phyloP scores from a whole-genome alignment of 1,284 basidiomycete species.

The Rhodotorula sp. region DNA sequence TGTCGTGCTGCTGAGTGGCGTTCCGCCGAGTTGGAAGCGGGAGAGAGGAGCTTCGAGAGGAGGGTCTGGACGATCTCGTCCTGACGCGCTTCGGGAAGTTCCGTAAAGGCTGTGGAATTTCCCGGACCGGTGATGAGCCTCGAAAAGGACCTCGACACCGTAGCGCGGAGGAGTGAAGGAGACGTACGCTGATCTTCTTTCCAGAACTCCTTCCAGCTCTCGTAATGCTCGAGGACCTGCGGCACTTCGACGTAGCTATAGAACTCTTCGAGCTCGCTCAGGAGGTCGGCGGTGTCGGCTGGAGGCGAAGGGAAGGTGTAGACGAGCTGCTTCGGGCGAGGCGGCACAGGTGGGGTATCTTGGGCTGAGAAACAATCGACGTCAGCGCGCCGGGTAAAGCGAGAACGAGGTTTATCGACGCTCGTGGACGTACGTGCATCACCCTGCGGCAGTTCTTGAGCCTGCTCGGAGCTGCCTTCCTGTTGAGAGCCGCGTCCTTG shows the following conservation, averaged over 20 bases:
- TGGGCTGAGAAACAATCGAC: too few species aligned
- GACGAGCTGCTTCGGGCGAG: constrained; percentile 27
- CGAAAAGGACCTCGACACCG: neutral
- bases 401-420: too few species aligned
- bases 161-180: neutral
- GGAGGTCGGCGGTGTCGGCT: constrained; percentile 83
- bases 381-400: too few species aligned
- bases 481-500: too few species aligned
- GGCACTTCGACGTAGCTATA: constrained; percentile 97
- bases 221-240: constrained; percentile 66
- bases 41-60: constrained; percentile 80
- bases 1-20: constrained; percentile 82
- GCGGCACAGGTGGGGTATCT: neutral
- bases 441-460: too few species aligned
- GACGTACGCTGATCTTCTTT: constrained; percentile 30
- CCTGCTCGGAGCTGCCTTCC: too few species aligned
- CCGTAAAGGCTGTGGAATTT: constrained; percentile 26
- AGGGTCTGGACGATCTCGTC: constrained; percentile 64
- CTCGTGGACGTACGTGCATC: too few species aligned
- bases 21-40: constrained; percentile 60
- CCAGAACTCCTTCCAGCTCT: constrained; percentile 36
- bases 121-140: neutral
- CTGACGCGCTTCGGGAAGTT: constrained; percentile 10
- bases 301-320: constrained; percentile 45
- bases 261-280: constrained; percentile 97